Conservation (phyloP, 208 protist genomes). For the Crithidia sp. region DNA sequence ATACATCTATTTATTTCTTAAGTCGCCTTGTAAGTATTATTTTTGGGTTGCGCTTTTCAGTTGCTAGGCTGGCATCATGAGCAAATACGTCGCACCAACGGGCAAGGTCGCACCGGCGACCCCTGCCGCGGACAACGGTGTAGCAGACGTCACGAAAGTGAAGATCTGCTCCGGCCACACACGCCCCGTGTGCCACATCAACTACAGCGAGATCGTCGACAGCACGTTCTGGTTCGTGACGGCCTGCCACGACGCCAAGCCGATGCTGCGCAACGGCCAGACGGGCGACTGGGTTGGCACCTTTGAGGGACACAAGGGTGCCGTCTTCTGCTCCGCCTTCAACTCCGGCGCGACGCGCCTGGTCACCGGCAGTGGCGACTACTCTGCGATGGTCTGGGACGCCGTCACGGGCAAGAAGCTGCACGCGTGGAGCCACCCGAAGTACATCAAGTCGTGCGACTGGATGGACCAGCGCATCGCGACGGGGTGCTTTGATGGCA, state of each 20-base stretch:
- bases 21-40: neutral
- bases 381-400: slow-evolving; percentile 94
- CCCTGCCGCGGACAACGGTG: slow-evolving; percentile 30
- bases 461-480: slow-evolving; percentile 88
- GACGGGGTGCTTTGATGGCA: slow-evolving; percentile 92
- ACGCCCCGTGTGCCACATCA: slow-evolving; percentile 91
- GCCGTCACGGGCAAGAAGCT: slow-evolving; percentile 90
- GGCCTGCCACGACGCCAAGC: slow-evolving; percentile 91
- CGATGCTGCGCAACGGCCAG: slow-evolving; percentile 94
- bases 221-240: slow-evolving; percentile 93
- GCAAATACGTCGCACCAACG: slow-evolving; percentile 73
- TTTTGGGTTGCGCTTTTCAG: neutral
- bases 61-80: slow-evolving; percentile 35
- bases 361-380: slow-evolving; percentile 94
- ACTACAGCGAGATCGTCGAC: slow-evolving; percentile 91
- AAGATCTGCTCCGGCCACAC: slow-evolving; percentile 93
- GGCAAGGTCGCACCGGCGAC: slow-evolving; percentile 44
- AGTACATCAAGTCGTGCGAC: slow-evolving; percentile 95
- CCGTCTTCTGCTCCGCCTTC: slow-evolving; percentile 93
- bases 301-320: slow-evolving; percentile 96
- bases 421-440: slow-evolving; percentile 91
- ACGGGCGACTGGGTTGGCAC: slow-evolving; percentile 97
- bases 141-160: slow-evolving; percentile 72
- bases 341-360: slow-evolving; percentile 84
- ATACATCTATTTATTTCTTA: no score